Evolutionary conservation across 495 filamentous ascomycete species (phyloP), one percentile per base, ranked within the genome.

Genomic region (Aspergillus biplanus): DNA sequence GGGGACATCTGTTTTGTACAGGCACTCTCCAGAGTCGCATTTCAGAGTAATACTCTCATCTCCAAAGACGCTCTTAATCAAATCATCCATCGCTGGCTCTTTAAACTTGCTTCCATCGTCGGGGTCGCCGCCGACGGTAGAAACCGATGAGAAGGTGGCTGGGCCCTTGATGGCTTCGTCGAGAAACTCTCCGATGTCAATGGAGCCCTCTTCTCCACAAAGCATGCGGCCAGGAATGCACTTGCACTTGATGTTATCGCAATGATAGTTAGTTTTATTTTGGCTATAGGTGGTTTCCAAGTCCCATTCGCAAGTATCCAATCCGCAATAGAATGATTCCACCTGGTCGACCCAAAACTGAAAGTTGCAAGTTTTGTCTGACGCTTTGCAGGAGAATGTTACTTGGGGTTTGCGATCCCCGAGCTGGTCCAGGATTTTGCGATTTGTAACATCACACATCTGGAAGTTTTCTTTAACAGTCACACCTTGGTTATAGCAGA

Each of bases 371-470:
- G 89, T 84, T 1, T 84, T 73, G 15, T 82, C 78, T 44, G 89
- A 83, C n/a, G 83, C 88, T 66, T 93, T 84, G 72, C 95, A 99
- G 37, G 88, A 90, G 71, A 99, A 98, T 3, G 95, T 98, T 52
- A 93, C 94, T 72, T 99, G 91, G 0, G 95, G 93, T 46, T 90
- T 90, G 70, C 88, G 83, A 35, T 87, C 87, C 68, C 92, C 89
- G 46, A 99, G 82, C 76, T 93, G 87, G 58, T 94, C 87, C 33
- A 95, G 75, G 70, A 99, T 99, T 77, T 96, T 95, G 64, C 80
- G 77, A 78, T 98, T 99, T 49, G 93, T 98, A 65, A 99, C 94
- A 80, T 96, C 91, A 74, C 95, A 99, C 86, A 97, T 93, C 80
- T 98, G 96, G 73, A 91, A 92, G 73, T 98, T 99, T 73, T 97